Base-by-base conservation (phyloP, 2,329 filamentous ascomycete species). In the Ceratocystis eucalypticola region DNA sequence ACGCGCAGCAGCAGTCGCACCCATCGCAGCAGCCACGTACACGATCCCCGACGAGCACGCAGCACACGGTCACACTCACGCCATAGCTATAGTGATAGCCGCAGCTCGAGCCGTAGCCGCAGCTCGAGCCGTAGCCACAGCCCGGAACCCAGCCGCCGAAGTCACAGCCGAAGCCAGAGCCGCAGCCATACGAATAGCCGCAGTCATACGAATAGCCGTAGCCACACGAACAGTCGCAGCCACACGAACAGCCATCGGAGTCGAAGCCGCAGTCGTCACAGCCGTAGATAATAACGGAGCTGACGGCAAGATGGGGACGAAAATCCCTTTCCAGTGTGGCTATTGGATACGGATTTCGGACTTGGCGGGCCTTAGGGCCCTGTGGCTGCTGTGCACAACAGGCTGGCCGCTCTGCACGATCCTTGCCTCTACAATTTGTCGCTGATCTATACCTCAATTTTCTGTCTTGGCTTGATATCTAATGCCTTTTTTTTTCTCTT, bases 11-110 rank as follows among this genome's bases (percentile, higher is more conserved):
- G 63, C 37, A 61, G 66, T n/a, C 48, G 62, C 20, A 63, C 61
- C 5, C 61, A 59, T 25, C 61, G 71, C 44, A 75, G 71, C 57
- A 71, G 73, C 46, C 72, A 73, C 46, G 74, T 74, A 33, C 70
- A 73, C 65, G 72, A 72, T 46, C 75, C 72, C 65, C 72, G 75
- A 28, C 71, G 71, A 37, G 17, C 61, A 61, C 65, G 57, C 61
- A 68, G 66, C 59, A 55, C 64, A 59, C 28, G 65, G 53, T 37
- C 65, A 48, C 62, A 64, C 46, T 46, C 67, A 57, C 66, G 65
- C 44, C 55, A 25, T 28, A 53, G 48, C 25, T 57, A 57, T 15
- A 66, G 64, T 57, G 41, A 41, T n/a, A 53, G 48, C 48, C 48
- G 22, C 20, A 28, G 48, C 48, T 10, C 8, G 8, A 53, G 48